Evolutionary conservation across 2,329 filamentous ascomycete species (phyloP), one percentile per base, ranked within the genome.

Genomic region (Colletotrichum sublineola): DNA sequence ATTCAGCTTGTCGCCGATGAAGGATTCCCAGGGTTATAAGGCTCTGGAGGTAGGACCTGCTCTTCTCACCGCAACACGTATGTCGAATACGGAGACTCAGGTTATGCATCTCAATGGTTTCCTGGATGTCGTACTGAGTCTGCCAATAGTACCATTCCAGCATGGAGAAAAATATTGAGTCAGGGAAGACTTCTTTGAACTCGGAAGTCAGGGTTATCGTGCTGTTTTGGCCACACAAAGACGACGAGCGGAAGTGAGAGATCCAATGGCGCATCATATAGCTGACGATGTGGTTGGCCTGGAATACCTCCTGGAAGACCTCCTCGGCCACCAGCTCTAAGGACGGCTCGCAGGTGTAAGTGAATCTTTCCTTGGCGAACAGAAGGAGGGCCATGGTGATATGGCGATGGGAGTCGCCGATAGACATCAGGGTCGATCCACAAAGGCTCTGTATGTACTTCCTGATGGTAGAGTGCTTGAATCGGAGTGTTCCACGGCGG

Each of bases 261-360:
- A 80, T 73, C 82, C 82, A 84, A 74, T 81, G 78, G 5, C 75
- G 73, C 67, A 83, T 77, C 53, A 80, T 79, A 60, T 83, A 83
- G 11, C 77, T 74, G 12, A 83, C 75, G 8, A 83, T 75, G 3
- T 75, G 75, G 53, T 82, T 76, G 5, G 76, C 74, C 11, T 74
- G 63, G 24, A 82, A 76, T 1, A 77, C 67, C 1, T 76, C 71
- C 2, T 79, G 76, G 1, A 80, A 76, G 12, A 74, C 66, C 4
- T 73, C 65, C 6, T 79, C 79, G 79, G 9, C 77, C 62, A 4
- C 75, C 71, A 14, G 24, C 14, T 81, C 79, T 12, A 80, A 75
- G 0, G 77, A 78, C 2, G 79, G 79, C 62, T 80, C 79, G n/a
- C 42, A 71, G 18, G 57, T 44, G 29, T 63, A 44, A 3, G 33